These are phyloP conservation scores for Cladorrhinum samala DNA, from an alignment of 495 filamentous ascomycete genomes.

Conservation along the genomic window DNA sequence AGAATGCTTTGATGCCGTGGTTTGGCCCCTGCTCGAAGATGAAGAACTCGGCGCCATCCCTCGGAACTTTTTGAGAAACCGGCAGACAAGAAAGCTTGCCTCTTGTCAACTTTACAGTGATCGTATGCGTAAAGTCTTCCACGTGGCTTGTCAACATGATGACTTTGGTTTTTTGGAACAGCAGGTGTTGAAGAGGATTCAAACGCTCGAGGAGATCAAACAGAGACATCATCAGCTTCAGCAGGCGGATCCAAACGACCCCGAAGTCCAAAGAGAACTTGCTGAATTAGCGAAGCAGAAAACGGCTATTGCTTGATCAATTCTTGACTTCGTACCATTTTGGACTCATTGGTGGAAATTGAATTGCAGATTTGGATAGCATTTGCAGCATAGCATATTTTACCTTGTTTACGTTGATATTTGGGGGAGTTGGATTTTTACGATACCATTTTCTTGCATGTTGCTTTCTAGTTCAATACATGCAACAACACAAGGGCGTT, in stretches of 20 bases:
- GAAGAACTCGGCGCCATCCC: constrained; percentile 46
- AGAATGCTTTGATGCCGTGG: constrained; percentile 58
- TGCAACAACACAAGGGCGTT: no score
- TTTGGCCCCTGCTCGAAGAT: constrained; percentile 54
- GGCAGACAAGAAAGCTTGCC: constrained; percentile 42
- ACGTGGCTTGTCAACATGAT: constrained; percentile 49
- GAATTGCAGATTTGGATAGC: background rate
- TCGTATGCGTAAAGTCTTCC: constrained; percentile 64
- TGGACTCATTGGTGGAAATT: background rate
- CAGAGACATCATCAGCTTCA: constrained; percentile 26
- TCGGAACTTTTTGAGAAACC: constrained; percentile 48
- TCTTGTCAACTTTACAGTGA: constrained; percentile 70
- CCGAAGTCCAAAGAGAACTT: constrained; percentile 42
- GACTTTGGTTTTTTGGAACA: constrained; percentile 51
- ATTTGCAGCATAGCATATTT: background rate
- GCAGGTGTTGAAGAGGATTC: constrained; percentile 41
- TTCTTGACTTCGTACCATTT: background rate
- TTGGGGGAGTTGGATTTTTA: background rate
- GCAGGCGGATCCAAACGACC: constrained; percentile 38
- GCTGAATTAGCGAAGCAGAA: constrained; percentile 10
- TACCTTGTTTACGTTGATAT: background rate
- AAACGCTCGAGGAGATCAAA: constrained; percentile 28
- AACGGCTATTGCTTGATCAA: constrained; percentile 8
- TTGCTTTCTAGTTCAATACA: no score
- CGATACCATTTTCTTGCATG: background rate